Evolutionary conservation across 140 eudicot genomes (phyloP), one percentile per base, ranked within the genome.

Genomic region (Cichorium intybus): DNA sequence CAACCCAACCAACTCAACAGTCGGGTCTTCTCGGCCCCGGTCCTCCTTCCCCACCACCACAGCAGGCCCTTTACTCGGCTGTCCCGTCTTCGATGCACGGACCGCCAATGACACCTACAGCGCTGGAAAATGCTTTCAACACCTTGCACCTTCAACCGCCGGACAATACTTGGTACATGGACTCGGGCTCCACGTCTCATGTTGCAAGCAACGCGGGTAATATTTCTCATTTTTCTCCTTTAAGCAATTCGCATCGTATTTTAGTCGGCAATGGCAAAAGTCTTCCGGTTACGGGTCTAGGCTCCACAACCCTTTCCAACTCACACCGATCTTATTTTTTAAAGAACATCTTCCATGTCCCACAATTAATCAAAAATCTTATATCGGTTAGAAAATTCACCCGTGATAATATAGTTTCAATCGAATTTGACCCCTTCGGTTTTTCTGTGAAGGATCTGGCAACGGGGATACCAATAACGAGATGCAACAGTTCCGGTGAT

Each of bases 401-500:
- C n/a, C n/a, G n/a, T n/a, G n/a, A n/a, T n/a, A n/a, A n/a, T n/a
- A n/a, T n/a, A n/a, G n/a, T n/a, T n/a, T n/a, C n/a, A n/a, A n/a
- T n/a, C n/a, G n/a, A n/a, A n/a, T n/a, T n/a, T n/a, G n/a, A n/a
- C n/a, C n/a, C n/a, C n/a, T n/a, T n/a, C n/a, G n/a, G n/a, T n/a
- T n/a, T n/a, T n/a, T n/a, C n/a, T n/a, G n/a, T n/a, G n/a, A n/a
- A n/a, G 62, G 62, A 56, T 56, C 24, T 26, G 14, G n/a, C 1
- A n/a, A 56, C 62, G 43, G 24, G 43, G 24, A 56, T 4, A 56
- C 62, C 0, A 29, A 2, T 56, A 15, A 56, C 23, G 4, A 56
- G 62, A 56, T 56, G 62, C 43, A 56, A 56, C 14, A 56, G 62
- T 29, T 12, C 62, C 62, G 24, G 62, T 15, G 62, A 56, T n/a